These are phyloP conservation scores for Pochonia chlamydosporia DNA, from an alignment of 2,329 filamentous ascomycete species.

Conservation along the genomic window DNA sequence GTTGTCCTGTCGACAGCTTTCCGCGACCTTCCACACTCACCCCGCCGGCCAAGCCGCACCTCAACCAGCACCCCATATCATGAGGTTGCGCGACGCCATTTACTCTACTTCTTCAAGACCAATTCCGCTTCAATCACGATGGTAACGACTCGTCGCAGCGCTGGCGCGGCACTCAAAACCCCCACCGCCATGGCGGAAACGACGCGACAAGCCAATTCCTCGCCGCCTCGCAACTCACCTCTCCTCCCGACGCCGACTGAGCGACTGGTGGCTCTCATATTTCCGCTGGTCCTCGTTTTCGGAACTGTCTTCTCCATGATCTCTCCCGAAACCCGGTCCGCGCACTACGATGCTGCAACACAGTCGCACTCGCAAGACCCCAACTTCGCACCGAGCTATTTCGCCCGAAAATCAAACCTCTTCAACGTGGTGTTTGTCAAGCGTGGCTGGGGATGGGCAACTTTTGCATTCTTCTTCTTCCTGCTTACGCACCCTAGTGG, in stretches of 20 bases:
- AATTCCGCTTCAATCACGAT: constrained; percentile 11
- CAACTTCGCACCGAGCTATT: constrained; percentile 69
- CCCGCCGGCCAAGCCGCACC: no score
- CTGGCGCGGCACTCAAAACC: constrained; percentile 4
- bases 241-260: constrained; percentile 68
- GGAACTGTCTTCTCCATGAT: constrained; percentile 76
- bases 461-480: constrained; percentile 65
- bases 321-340: constrained; percentile 63
- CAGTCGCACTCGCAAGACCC: constrained; percentile 58
- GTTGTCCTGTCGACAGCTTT: no score
- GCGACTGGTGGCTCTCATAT: constrained; percentile 57
- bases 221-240: constrained; percentile 40
- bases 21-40: no score
- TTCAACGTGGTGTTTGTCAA: constrained; percentile 95
- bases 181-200: not conserved
- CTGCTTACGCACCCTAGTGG: constrained; percentile 59
- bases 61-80: no score
- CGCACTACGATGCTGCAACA: constrained; percentile 53
- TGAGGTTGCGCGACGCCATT: no score
- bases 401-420: constrained; percentile 87
- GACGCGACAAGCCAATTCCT: not conserved
- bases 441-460: constrained; percentile 89
- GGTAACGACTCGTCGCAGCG: constrained; percentile 21
- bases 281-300: constrained; percentile 72
- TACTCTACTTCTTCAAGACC: not conserved